Conservation (phyloP, 2,329 filamentous ascomycete species). For the Colletotrichum musae region DNA sequence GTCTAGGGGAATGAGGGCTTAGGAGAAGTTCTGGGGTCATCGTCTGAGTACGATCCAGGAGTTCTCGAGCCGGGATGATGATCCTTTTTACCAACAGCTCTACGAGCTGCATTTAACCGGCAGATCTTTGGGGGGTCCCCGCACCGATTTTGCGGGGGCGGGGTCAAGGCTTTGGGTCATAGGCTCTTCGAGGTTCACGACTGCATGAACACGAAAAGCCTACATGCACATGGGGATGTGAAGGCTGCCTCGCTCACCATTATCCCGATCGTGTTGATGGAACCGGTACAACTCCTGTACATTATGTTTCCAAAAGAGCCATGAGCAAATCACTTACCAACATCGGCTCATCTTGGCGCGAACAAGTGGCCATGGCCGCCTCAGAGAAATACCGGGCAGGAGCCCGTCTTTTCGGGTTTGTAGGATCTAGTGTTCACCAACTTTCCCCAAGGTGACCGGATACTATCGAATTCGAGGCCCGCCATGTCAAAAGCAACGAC, state of each 20-base stretch:
- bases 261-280: not conserved
- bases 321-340: not conserved
- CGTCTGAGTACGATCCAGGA: not conserved
- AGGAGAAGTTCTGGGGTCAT: not conserved
- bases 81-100: not conserved
- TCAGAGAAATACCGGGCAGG: not conserved
- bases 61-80: not conserved
- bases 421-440: not conserved
- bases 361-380: not conserved
- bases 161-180: not conserved
- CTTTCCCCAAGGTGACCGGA: not conserved
- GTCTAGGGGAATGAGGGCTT: no score
- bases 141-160: not conserved
- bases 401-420: not conserved
- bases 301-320: not conserved
- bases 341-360: not conserved
- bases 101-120: not conserved
- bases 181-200: not conserved
- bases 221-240: not conserved
- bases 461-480: not conserved
- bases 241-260: not conserved
- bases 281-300: not conserved
- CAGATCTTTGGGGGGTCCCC: not conserved
- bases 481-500: not conserved
- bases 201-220: not conserved